These are phyloP conservation scores for Cinchona pubescens DNA, from an alignment of 257 asterid genomes.

Conservation along the genomic window DNA sequence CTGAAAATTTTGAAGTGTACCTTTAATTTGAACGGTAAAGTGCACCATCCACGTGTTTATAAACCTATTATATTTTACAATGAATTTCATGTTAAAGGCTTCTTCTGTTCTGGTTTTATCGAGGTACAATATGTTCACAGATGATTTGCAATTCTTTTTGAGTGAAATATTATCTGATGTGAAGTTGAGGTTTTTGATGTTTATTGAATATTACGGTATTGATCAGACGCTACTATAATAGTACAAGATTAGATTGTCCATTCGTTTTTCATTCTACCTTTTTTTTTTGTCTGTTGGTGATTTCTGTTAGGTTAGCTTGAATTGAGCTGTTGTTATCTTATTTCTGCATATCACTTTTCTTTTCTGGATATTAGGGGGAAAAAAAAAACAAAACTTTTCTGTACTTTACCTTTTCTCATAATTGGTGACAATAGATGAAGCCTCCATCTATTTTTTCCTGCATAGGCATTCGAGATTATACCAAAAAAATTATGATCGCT, in stretches of 20 bases:
- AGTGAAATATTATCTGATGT: neutral
- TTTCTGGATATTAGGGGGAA: too few relatives aligned
- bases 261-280: neutral
- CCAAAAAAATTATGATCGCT: too few relatives aligned
- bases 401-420: too few relatives aligned
- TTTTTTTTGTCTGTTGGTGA: too few relatives aligned
- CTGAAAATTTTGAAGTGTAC: constrained; percentile 17
- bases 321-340: too few relatives aligned
- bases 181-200: neutral
- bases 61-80: neutral
- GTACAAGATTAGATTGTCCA: too few relatives aligned
- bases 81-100: neutral
- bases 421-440: too few relatives aligned
- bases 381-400: too few relatives aligned
- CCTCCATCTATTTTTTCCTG: too few relatives aligned
- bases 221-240: neutral
- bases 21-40: neutral
- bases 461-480: too few relatives aligned
- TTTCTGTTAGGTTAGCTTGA: neutral
- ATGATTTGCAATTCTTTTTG: neutral
- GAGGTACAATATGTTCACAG: neutral
- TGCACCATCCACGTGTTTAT: neutral
- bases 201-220: neutral
- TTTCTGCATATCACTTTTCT: too few relatives aligned
- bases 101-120: neutral